Evolutionary conservation across 2,329 filamentous ascomycete genomes (phyloP), one percentile per base, ranked within the genome.

Genomic region (Exophiala oligosperma): DNA sequence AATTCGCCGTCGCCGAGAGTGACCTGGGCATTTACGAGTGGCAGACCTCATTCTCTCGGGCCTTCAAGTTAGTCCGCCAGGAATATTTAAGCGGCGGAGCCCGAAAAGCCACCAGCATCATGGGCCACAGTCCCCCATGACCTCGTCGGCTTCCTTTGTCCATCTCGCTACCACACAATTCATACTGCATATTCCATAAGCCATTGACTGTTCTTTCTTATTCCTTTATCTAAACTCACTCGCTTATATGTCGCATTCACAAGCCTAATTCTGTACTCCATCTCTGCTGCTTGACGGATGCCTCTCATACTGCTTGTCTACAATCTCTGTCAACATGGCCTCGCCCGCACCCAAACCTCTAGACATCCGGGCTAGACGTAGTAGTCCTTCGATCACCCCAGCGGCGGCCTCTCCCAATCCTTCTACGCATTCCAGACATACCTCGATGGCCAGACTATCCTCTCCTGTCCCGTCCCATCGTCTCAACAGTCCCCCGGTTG

Each of bases 371-470:
- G 46, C 56, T 23, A 57, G 56, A 49, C 23, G 40, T n/a, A 58
- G 57, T 57, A 58, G 57, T 57, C 49, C 58, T 24, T 56, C 51
- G 14, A 17, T 17, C 28, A 56, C 48, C 32, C 43, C 54, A 46
- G 51, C 54, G 38, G 51, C 72, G 24, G 69, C 68, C 12, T 78
- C 76, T 35, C 73, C 74, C 44, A 65, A 69, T 24, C 64, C 70
- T 46, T 76, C 77, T 28, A 77, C 77, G 23, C 70, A 77, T 32
- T 74, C 74, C 41, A 74, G 80, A 69, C 81, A 81, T 55, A 76
- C 78, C 23, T 81, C 81, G 14, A 83, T 77, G n/a, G 80, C 79
- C 50, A 76, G 81, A 48, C 71, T 84, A 40, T 81, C 80, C 40
- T 84, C 82, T 6, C 81, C 82, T 2, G 70, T 86, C 32, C 82